Evolutionary conservation across 2,329 filamentous ascomycete genomes (phyloP).

Genomic region (Cladosporium cucumerinum): DNA sequence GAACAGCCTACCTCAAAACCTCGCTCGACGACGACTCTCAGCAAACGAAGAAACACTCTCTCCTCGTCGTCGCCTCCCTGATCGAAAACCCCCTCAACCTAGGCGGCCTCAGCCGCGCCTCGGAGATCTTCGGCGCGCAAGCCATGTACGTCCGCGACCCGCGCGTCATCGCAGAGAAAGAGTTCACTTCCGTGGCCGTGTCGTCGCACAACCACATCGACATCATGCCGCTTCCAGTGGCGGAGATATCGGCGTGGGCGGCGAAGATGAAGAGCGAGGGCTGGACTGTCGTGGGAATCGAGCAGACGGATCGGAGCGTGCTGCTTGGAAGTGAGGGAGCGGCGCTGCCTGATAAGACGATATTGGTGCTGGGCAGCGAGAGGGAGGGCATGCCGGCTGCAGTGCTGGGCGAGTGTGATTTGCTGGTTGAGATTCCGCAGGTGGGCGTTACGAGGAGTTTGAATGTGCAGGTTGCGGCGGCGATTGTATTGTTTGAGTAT

Average conservation of each 20-base stretch:
- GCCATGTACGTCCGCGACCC: slow-evolving; percentile 44
- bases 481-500: slow-evolving; percentile 52
- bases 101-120: slow-evolving; percentile 49
- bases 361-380: slow-evolving; percentile 50
- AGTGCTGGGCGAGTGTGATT: slow-evolving; percentile 48
- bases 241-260: slow-evolving; percentile 37
- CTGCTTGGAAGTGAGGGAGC: slow-evolving; percentile 40
- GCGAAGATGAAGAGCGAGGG: slow-evolving; percentile 43
- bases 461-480: slow-evolving; percentile 55
- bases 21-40: slow-evolving; percentile 20
- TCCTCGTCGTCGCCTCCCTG: slow-evolving; percentile 50
- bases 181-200: slow-evolving; percentile 50
- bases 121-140: slow-evolving; percentile 50
- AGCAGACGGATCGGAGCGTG: slow-evolving; percentile 51
- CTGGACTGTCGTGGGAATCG: slow-evolving; percentile 51
- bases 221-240: slow-evolving; percentile 36
- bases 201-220: slow-evolving; percentile 49
- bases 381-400: slow-evolving; percentile 49
- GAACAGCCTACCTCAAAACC: slow-evolving; percentile 41
- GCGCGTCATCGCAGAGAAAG: slow-evolving; percentile 42
- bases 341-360: slow-evolving; percentile 34
- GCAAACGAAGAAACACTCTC: slow-evolving; percentile 28
- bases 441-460: slow-evolving; percentile 52
- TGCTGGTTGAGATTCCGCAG: slow-evolving; percentile 53
- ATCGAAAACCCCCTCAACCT: slow-evolving; percentile 51